Evolutionary conservation across 768 basidiomycete genomes (phyloP), one percentile per base, ranked within the genome.

Genomic region (Hemileccinum rubropunctum): DNA sequence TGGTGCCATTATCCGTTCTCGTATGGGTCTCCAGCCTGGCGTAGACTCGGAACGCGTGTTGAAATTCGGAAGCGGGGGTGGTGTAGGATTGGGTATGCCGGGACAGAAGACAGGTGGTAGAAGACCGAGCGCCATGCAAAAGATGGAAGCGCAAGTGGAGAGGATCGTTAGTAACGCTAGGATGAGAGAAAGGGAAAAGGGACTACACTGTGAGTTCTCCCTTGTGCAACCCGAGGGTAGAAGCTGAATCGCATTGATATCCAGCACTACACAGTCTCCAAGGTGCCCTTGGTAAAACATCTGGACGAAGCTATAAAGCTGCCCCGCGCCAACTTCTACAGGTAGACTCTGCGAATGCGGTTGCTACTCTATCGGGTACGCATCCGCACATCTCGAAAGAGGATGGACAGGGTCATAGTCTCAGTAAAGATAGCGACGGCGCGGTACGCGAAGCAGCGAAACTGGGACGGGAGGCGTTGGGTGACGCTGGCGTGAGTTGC

Each of bases 311-410:
- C 52, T 91, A 94, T 64, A 94, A 93, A 60, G 92, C 94, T 27
- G 95, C 95, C n/a, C 97, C 97, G 13, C 82, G 95, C 36, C 95
- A 97, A 53, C 82, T 98, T 21, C 78, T 99, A 4, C 93, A 98
- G 66, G 92, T 98, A 9, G 88, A 91, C 51, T 62, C 82, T 42
- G 63, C 70, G 32, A 70, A 73, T 52, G 59, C 71, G 11, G 59
- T 66, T 32, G 43, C 73, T n/a, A 58, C 61, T 7, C 50, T 55
- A 61, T 75, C 62, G 70, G 78, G 49, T 65, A 74, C 67, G 54
- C 80, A 71, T 43, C 69, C 65, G 6, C 72, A 76, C 42, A 80
- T 81, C 34, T 78, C 80, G 41, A 84, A 79, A 64, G 74, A 80
- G 33, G 80, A 81, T 33, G 68, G 65, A 8, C 62, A 53, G 38